Evolutionary conservation across 2,329 filamentous ascomycete species (phyloP), one percentile per base, ranked within the genome.

Genomic region (Sclerotinia borealis): DNA sequence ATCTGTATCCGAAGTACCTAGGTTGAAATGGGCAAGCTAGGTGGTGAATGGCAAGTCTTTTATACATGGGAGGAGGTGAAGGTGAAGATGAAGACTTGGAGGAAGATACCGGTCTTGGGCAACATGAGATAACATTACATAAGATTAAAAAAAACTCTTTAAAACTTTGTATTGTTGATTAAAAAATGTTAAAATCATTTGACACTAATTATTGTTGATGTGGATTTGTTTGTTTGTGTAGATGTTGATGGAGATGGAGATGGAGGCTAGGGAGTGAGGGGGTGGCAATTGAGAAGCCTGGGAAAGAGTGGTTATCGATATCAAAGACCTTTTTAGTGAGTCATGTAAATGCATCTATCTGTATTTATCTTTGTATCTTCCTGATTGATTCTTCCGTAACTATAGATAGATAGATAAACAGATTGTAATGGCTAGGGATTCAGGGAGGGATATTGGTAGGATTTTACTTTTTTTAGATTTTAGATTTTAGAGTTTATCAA

Each of bases 11-110:
- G 65, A 55, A 25, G 54, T 19, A 11, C 13, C 13, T 29, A 7
- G 54, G 39, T 45, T 29, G 39, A 22, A 45, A 58, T 39, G 19
- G 51, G 39, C 54, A 34, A n/a, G n/a, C n/a, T n/a, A n/a, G n/a
- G n/a, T n/a, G n/a, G n/a, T n/a, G n/a, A n/a, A n/a, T n/a, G n/a
- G n/a, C n/a, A n/a, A n/a, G n/a, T n/a, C 49, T 59, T 59, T 59
- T 66, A 68, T 65, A 67, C 67, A 29, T 61, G 25, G 51, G 51
- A 45, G 56, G 52, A 27, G 37, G 27, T 22, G 15, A 11, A 65
- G 64, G 64, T 52, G 64, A 68, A 69, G 65, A 71, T 63, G 37
- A 59, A 55, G 51, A 45, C 39, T 36, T 11, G 19, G 25, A 41
- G 11, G n/a, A n/a, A n/a, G n/a, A n/a, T n/a, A n/a, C n/a, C n/a